phyloP scores from a whole-genome alignment of 1,139 yeast genomes.

The Saccharomyces hybrid region DNA sequence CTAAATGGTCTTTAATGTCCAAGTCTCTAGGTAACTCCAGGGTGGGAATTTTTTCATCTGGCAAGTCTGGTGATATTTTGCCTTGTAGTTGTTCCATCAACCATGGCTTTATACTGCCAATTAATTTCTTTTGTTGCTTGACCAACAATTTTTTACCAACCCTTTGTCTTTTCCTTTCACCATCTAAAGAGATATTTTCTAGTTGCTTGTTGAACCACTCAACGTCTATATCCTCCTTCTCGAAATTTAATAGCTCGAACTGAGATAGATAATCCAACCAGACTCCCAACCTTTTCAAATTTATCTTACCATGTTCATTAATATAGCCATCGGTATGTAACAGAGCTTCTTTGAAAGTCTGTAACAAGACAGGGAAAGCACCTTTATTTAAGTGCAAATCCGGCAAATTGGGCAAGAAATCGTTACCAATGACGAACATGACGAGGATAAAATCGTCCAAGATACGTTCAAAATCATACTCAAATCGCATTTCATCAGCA shows the following conservation, averaged over 20 bases:
- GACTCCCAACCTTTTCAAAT: slow-evolving; percentile 58
- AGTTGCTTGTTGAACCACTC: slow-evolving; percentile 88
- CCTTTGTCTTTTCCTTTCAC: slow-evolving; percentile 59
- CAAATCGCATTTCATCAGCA: slow-evolving; percentile 54
- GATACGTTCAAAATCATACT: slow-evolving; percentile 79
- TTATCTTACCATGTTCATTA: slow-evolving; percentile 74
- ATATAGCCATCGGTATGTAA: slow-evolving; percentile 75
- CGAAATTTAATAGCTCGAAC: slow-evolving; percentile 75
- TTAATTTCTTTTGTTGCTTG: slow-evolving; percentile 60
- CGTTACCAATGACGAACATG: slow-evolving; percentile 94
- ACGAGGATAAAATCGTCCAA: slow-evolving; percentile 90
- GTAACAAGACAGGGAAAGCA: slow-evolving; percentile 84
- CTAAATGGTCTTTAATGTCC: slow-evolving; percentile 45
- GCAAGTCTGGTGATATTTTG: slow-evolving; percentile 26
- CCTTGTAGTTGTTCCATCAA: slow-evolving; percentile 40
- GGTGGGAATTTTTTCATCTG: slow-evolving; percentile 45
- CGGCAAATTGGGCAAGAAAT: slow-evolving; percentile 96
- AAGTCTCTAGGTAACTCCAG: slow-evolving; percentile 38
- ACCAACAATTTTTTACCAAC: slow-evolving; percentile 61
- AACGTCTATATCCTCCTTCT: slow-evolving; percentile 70
- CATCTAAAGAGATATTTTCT: slow-evolving; percentile 68
- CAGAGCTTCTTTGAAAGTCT: slow-evolving; percentile 78
- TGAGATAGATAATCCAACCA: slow-evolving; percentile 68
- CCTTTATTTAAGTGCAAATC: slow-evolving; percentile 90
- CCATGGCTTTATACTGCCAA: slow-evolving; percentile 61